phyloP scores from a whole-genome alignment of 371 early-diverging fungal genomes.

The Conidiobolus coronatus region DNA sequence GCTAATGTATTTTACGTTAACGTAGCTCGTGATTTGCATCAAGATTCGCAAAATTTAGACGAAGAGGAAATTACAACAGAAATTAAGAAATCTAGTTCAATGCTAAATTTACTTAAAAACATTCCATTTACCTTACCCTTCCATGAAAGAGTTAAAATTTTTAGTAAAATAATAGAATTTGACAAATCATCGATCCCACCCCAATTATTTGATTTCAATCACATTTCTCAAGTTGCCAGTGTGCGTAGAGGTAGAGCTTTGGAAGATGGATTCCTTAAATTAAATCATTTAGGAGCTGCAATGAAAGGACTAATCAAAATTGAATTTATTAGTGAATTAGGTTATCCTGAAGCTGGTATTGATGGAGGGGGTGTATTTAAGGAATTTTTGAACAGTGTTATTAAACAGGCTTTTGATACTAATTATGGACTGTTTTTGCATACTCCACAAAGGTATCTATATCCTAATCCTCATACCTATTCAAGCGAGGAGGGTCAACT shows the following conservation, averaged over 20 bases:
- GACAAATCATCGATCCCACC: conserved; percentile 22
- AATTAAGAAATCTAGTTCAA: conserved; percentile 12
- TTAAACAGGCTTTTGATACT: conserved; percentile 61
- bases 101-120: conserved; percentile 41
- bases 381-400: conserved; percentile 42
- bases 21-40: neutral
- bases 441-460: conserved; percentile 51
- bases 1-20: conserved; percentile 6
- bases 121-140: conserved; percentile 81
- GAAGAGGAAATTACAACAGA: neutral
- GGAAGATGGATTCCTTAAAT: conserved; percentile 59
- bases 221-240: conserved; percentile 15
- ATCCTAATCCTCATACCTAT: conserved; percentile 46
- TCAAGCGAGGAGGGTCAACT: conserved; percentile 33
- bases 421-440: conserved; percentile 51
- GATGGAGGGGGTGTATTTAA: conserved; percentile 78
- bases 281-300: conserved; percentile 26
- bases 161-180: conserved; percentile 42
- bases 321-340: conserved; percentile 62
- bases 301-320: conserved; percentile 63
- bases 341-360: conserved; percentile 74
- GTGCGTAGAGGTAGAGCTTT: conserved; percentile 61
- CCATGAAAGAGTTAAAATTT: conserved; percentile 62
- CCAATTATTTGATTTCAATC: no score
- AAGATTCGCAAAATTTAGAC: conserved; percentile 7